Conservation (phyloP, 2,329 filamentous ascomycete species). For the Aspergillus sp. region DNA sequence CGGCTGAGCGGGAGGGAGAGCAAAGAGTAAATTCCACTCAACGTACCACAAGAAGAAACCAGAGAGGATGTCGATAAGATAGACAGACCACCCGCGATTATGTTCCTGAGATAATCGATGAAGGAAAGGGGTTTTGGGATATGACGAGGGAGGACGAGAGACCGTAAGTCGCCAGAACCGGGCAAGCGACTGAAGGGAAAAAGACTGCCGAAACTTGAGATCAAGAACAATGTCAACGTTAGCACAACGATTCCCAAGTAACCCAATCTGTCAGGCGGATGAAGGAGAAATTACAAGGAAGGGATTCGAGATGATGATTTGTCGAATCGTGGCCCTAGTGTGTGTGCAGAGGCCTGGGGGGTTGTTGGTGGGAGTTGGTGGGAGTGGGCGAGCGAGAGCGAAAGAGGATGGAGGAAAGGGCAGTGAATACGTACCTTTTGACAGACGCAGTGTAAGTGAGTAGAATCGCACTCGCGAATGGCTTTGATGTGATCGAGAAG, state of each 20-base stretch:
- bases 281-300: slow-evolving; percentile 11
- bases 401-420: slow-evolving; percentile 17
- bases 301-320: slow-evolving; percentile 5
- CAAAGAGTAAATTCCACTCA: slow-evolving; percentile 25
- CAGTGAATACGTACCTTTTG: slow-evolving; percentile 25
- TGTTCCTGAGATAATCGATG: slow-evolving; percentile 23
- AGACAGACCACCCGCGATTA: slow-evolving; percentile 27
- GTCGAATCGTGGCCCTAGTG: slow-evolving; percentile 22
- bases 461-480: slow-evolving; percentile 23
- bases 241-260: slow-evolving; percentile 17
- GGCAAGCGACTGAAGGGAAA: slow-evolving; percentile 25
- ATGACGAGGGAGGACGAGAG: slow-evolving; percentile 18
- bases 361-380: background rate
- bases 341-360: background rate
- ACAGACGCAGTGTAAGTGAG: slow-evolving; percentile 16
- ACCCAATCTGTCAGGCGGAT: slow-evolving; percentile 7
- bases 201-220: slow-evolving; percentile 20
- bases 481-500: background rate
- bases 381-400: slow-evolving; percentile 16
- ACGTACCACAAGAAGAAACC: slow-evolving; percentile 30
- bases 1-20: slow-evolving; percentile 19
- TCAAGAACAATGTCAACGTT: slow-evolving; percentile 13
- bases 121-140: slow-evolving; percentile 12
- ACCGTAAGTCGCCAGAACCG: slow-evolving; percentile 28
- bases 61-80: slow-evolving; percentile 15